These are phyloP conservation scores for Rhizophagus sp. DNA, from an alignment of 192 early-diverging fungal genomes.

Conservation along the genomic window DNA sequence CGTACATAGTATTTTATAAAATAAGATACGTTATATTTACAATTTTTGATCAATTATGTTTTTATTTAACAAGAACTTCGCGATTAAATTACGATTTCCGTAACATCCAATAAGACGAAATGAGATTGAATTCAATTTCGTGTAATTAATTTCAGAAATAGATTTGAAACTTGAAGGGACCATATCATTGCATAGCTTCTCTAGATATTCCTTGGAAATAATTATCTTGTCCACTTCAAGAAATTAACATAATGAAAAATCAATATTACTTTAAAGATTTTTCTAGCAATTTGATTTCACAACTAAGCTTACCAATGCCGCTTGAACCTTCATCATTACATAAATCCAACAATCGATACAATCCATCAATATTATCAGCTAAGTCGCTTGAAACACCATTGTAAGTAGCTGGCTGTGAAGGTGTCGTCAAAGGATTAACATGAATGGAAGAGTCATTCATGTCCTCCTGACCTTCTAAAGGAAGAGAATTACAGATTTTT, in stretches of 20 bases:
- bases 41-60: neutral
- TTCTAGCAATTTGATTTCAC: neutral
- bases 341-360: constrained; percentile 22
- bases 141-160: constrained; percentile 17
- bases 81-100: constrained; percentile 22
- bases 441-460: too few relatives aligned
- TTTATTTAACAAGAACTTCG: constrained; percentile 16
- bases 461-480: too few relatives aligned
- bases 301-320: constrained; percentile 8
- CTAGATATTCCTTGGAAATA: neutral
- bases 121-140: neutral
- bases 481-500: too few relatives aligned
- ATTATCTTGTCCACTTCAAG: constrained; percentile 27
- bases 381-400: neutral
- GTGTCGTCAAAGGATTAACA: too few relatives aligned
- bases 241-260: too few relatives aligned
- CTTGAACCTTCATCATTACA: constrained; percentile 25
- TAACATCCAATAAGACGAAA: constrained; percentile 22
- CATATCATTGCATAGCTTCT: constrained; percentile 28
- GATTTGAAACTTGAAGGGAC: constrained; percentile 18
- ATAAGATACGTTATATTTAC: neutral
- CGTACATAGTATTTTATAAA: too few relatives aligned
- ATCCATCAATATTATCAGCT: neutral
- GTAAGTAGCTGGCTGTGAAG: too few relatives aligned
- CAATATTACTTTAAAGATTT: too few relatives aligned